A percentile compares a stretch with the other conserved stretches of the same genome.
Evolutionary conservation across 2,329 filamentous ascomycete genomes (phyloP).

Genomic region (Sclerotinia nivalis): DNA sequence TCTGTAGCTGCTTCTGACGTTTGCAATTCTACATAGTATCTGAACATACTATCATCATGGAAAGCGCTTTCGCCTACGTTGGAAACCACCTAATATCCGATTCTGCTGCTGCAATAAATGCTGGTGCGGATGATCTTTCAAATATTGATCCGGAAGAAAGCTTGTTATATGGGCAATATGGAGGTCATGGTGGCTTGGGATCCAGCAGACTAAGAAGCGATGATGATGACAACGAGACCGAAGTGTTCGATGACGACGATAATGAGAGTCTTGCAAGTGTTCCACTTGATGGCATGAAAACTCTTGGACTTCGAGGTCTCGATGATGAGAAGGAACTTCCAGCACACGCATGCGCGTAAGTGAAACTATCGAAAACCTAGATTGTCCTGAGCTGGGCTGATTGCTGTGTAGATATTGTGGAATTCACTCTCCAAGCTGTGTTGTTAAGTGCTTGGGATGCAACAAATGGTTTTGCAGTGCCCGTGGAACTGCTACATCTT

Average conservation of each 20-base stretch:
- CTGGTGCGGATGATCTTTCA: conserved; percentile 70
- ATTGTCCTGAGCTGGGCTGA: conserved; percentile 30
- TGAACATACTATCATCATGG: conserved; percentile 56
- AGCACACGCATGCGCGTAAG: conserved; percentile 92
- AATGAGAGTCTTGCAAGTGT: conserved; percentile 73
- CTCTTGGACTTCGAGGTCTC: conserved; percentile 56
- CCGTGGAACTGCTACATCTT: conserved; percentile 92
- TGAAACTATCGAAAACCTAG: conserved; percentile 37
- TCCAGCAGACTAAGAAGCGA: conserved; percentile 65
- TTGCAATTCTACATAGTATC: conserved; percentile 23
- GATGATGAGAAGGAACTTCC: conserved; percentile 92
- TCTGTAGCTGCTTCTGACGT: conserved; percentile 14
- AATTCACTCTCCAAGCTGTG: conserved; percentile 91
- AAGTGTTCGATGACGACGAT: conserved; percentile 81
- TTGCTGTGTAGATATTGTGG: conserved; percentile 75
- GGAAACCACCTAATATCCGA: conserved; percentile 85
- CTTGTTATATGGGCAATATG: conserved; percentile 71
- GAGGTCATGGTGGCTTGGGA: conserved; percentile 55
- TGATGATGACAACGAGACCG: conserved; percentile 87
- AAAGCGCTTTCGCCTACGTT: conserved; percentile 84
- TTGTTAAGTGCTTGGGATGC: conserved; percentile 94
- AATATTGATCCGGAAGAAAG: conserved; percentile 76
- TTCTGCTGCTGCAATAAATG: conserved; percentile 84
- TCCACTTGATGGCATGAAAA: conserved; percentile 73
- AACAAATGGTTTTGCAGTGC: conserved; percentile 99